These are phyloP conservation scores for Geotrichum fermentans DNA, from an alignment of 1,139 yeast genomes.

Conservation along the genomic window DNA sequence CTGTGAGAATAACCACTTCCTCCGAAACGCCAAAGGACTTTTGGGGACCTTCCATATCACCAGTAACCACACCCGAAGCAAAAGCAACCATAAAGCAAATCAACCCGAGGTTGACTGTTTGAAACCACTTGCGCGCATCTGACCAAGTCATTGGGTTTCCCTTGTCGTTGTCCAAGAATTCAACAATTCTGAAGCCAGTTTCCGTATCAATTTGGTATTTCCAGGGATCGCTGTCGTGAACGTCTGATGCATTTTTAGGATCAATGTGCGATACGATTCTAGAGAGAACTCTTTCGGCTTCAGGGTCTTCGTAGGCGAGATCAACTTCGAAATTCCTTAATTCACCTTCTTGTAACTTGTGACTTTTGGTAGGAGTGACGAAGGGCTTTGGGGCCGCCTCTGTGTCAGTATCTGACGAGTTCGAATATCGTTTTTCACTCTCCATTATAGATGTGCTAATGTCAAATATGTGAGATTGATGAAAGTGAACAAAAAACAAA, in stretches of 20 bases:
- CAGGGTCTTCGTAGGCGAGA: conserved; percentile 19
- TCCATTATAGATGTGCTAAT: no score
- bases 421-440: background rate
- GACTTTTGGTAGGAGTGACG: no score
- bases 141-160: conserved; percentile 53
- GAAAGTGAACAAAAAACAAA: no score
- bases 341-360: no score
- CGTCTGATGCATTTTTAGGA: conserved; percentile 31
- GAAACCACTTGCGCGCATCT: conserved; percentile 48
- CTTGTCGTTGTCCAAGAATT: conserved; percentile 51
- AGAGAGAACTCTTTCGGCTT: conserved; percentile 8
- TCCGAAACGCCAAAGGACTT: conserved; percentile 60
- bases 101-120: conserved; percentile 46
- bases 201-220: conserved; percentile 53
- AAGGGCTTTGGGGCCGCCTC: background rate
- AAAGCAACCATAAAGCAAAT: conserved; percentile 75
- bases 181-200: conserved; percentile 55
- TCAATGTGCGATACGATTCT: conserved; percentile 19
- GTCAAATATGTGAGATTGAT: no score
- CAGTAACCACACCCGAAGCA: conserved; percentile 86
- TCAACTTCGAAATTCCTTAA: no score
- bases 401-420: background rate
- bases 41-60: conserved; percentile 58
- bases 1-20: conserved; percentile 75
- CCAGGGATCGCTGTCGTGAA: conserved; percentile 53